These are phyloP conservation scores for Yamadazyma pseudoaaseri DNA, from an alignment of 1,139 yeast species.

Conservation along the genomic window DNA sequence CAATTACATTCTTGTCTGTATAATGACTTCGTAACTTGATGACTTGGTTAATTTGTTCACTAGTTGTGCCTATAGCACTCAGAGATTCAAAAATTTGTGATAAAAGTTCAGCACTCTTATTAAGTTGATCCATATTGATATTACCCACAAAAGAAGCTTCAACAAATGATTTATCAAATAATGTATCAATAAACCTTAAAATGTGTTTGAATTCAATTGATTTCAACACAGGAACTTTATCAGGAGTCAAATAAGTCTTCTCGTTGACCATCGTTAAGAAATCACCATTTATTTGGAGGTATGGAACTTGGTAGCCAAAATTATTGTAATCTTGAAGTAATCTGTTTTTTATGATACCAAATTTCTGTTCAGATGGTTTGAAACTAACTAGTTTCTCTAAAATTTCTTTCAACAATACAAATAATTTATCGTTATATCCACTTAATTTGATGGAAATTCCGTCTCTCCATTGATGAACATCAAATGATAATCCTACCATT, in stretches of 20 bases:
- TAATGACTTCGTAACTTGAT: conserved; percentile 32
- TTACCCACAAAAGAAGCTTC: conserved; percentile 85
- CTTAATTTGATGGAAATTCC: conserved; percentile 66
- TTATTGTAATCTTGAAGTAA: conserved; percentile 63
- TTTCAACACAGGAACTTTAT: conserved; percentile 52
- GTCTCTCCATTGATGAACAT: conserved; percentile 60
- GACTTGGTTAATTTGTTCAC: conserved; percentile 26
- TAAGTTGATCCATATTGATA: conserved; percentile 38
- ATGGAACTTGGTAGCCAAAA: conserved; percentile 73
- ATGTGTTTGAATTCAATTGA: conserved; percentile 51
- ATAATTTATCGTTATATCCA: conserved; percentile 85
- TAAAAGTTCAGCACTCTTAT: conserved; percentile 21
- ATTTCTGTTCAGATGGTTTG: conserved; percentile 56
- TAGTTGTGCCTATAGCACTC: conserved; percentile 39
- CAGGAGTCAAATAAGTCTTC: conserved; percentile 62
- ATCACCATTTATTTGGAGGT: conserved; percentile 66
- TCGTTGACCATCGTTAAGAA: conserved; percentile 67
- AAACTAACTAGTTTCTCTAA: conserved; percentile 52
- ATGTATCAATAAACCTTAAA: conserved; percentile 36
- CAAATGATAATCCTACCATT: conserved; percentile 70
- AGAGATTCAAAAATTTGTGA: conserved; percentile 19
- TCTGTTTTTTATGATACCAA: conserved; percentile 65
- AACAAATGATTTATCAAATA: conserved; percentile 50
- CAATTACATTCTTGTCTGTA: conserved; percentile 47
- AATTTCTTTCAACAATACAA: conserved; percentile 59